Evolutionary conservation across 2,329 filamentous ascomycete genomes (phyloP).

Genomic region (Epichloe scottii): DNA sequence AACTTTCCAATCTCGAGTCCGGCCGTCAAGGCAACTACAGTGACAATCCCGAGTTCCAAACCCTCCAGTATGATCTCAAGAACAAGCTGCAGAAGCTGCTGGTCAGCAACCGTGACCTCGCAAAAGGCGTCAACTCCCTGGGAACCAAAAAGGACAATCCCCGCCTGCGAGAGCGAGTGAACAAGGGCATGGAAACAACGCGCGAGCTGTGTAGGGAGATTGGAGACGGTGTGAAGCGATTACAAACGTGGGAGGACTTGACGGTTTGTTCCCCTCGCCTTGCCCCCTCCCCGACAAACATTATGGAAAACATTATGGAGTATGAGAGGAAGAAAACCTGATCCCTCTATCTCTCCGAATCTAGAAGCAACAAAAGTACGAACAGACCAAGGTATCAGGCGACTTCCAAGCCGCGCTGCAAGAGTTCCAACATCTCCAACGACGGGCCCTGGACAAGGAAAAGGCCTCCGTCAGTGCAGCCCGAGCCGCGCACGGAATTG

Average conservation of each 20-base stretch:
- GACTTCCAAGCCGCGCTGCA: constrained; percentile 82
- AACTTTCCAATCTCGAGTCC: constrained; percentile 72
- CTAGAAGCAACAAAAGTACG: constrained; percentile 90
- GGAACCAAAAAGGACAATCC: constrained; percentile 88
- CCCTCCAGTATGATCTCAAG: constrained; percentile 69
- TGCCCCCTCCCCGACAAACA: neutral
- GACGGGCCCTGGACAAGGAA: constrained; percentile 82
- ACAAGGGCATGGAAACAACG: constrained; percentile 76
- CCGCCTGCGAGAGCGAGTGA: constrained; percentile 78
- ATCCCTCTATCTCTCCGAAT: constrained; percentile 33
- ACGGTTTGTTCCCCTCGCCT: constrained; percentile 40
- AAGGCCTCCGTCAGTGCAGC: constrained; percentile 74
- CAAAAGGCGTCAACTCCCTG: constrained; percentile 71
- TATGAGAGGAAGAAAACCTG: neutral
- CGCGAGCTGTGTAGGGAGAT: constrained; percentile 80
- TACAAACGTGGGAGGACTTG: constrained; percentile 76
- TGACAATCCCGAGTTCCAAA: constrained; percentile 87
- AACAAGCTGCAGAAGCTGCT: constrained; percentile 83
- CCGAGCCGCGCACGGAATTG: constrained; percentile 62
- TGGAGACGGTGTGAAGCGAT: constrained; percentile 85
- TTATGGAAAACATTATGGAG: neutral
- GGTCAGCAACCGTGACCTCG: constrained; percentile 74
- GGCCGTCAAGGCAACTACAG: constrained; percentile 65
- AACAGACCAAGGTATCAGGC: constrained; percentile 84
- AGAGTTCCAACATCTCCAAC: constrained; percentile 89